Base-by-base conservation (phyloP, 1,284 basidiomycete species). In the Leccinum subrobustum region DNA sequence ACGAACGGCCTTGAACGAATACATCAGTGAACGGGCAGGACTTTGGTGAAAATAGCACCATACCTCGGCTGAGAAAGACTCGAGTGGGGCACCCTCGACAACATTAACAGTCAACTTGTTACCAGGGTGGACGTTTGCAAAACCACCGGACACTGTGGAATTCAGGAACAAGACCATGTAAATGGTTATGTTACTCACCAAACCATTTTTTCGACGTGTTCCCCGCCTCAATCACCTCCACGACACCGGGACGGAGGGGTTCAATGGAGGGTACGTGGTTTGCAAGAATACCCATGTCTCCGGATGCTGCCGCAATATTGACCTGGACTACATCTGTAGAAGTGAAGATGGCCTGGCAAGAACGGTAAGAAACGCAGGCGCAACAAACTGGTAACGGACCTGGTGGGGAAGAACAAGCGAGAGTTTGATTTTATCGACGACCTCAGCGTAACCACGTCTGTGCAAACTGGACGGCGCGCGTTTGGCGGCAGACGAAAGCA, bases 271-370 rank as follows among this genome's bases (percentile, higher is more conserved):
- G 89, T 62, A 97, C 95, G 79, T 98, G 95, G 83, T 96, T 96
- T 70, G 96, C 93, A 66, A 98, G 87, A 73, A 98, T 92, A 84
- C 96, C 95, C 95, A 98, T 97, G 78, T 97, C 95, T 77, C 95
- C 96, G n/a, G 93, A 90, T 60, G 89, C 91, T 55, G 95, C 96
- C 52, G 95, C 81, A 68, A 97, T 81, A 81, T 96, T 97, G 69
- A 98, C 95, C 79, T 97, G 95, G 37, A 92, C 86, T 63, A 96
- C 95, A 77, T 95, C 93, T 68, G 86, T 77, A 31, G 93, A 92
- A 61, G 85, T 86, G 83, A 88, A 96, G 75, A 98, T 86, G 58
- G 94, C 81, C 95, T 97, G 71, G 57, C 64, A 42, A 56, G 20
- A 62, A 61, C 44, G 42, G 57, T 69, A 54, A 62, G 60, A 60